phyloP scores from a whole-genome alignment of 208 protist genomes.

The Crithidia acanthocephali region DNA sequence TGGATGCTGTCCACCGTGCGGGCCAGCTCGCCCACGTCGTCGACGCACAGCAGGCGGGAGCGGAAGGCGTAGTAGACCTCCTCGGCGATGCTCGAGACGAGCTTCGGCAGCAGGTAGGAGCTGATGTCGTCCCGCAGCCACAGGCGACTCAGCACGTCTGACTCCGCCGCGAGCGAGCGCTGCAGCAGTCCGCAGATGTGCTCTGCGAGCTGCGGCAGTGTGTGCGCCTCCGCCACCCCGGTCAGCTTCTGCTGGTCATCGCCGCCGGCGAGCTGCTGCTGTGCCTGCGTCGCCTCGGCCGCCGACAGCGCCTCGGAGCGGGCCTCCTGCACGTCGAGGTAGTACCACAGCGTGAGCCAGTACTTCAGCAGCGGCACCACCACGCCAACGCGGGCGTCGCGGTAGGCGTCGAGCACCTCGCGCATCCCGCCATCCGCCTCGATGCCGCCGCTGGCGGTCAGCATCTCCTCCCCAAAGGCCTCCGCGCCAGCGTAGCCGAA shows the following conservation, averaged over 20 bases:
- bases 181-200: constrained; percentile 68
- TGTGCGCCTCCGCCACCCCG: constrained; percentile 23
- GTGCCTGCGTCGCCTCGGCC: constrained; percentile 3
- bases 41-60: constrained; percentile 74
- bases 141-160: constrained; percentile 58
- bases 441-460: constrained; percentile 25
- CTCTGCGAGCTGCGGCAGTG: constrained; percentile 57
- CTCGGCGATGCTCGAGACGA: constrained; percentile 62
- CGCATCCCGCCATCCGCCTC: constrained; percentile 45
- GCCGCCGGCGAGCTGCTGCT: not conserved
- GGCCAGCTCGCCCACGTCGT: constrained; percentile 73
- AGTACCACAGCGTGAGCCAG: constrained; percentile 60
- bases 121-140: constrained; percentile 84
- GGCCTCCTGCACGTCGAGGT: constrained; percentile 29
- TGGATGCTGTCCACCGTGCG: constrained; percentile 76
- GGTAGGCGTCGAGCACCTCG: constrained; percentile 70
- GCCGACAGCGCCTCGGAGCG: constrained; percentile 10
- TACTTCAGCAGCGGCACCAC: constrained; percentile 68
- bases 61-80: constrained; percentile 87
- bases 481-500: constrained; percentile 43
- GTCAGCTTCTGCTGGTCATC: constrained; percentile 21
- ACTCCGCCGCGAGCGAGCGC: constrained; percentile 53
- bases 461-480: constrained; percentile 45
- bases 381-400: constrained; percentile 62
- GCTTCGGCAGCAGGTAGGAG: constrained; percentile 52